Evolutionary conservation across 2,329 filamentous ascomycete genomes (phyloP).

Genomic region (Fusarium bulbicola): DNA sequence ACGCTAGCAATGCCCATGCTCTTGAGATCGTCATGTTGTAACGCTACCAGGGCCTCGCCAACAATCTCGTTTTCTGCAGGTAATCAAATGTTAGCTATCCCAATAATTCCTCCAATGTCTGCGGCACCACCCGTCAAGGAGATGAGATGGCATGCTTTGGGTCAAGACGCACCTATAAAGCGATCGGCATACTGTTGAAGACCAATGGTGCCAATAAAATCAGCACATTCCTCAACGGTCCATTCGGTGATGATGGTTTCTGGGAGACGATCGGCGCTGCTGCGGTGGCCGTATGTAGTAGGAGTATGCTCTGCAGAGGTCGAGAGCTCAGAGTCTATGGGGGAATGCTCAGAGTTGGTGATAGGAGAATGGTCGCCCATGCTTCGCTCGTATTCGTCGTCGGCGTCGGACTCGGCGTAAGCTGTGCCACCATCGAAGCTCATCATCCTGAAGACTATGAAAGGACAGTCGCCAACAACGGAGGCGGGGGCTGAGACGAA

Average conservation of each 20-base stretch:
- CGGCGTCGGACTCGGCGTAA: slow-evolving; percentile 82
- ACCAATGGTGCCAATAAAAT: slow-evolving; percentile 84
- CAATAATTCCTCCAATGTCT: neutral
- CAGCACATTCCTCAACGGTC: slow-evolving; percentile 87
- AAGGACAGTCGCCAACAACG: slow-evolving; percentile 23
- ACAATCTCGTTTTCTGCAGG: slow-evolving; percentile 88
- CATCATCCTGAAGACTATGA: slow-evolving; percentile 52
- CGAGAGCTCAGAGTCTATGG: slow-evolving; percentile 76
- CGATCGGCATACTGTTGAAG: slow-evolving; percentile 83
- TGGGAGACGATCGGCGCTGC: slow-evolving; percentile 71
- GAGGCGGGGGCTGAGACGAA: slow-evolving; percentile 5
- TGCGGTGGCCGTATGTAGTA: slow-evolving; percentile 77
- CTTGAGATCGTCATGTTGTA: slow-evolving; percentile 93
- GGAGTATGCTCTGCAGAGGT: slow-evolving; percentile 79
- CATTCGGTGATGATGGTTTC: slow-evolving; percentile 82
- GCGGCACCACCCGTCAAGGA: neutral
- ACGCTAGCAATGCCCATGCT: slow-evolving; percentile 94
- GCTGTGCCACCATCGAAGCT: slow-evolving; percentile 72
- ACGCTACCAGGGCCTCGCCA: slow-evolving; percentile 86
- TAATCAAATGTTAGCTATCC: slow-evolving; percentile 31
- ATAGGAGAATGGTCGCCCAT: slow-evolving; percentile 73
- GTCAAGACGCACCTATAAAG: slow-evolving; percentile 76
- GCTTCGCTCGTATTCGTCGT: slow-evolving; percentile 84
- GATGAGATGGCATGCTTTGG: neutral
- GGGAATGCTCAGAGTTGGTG: slow-evolving; percentile 74